Conservation (phyloP, 2,329 filamentous ascomycete genomes). For the Biscogniauxia marginata region DNA sequence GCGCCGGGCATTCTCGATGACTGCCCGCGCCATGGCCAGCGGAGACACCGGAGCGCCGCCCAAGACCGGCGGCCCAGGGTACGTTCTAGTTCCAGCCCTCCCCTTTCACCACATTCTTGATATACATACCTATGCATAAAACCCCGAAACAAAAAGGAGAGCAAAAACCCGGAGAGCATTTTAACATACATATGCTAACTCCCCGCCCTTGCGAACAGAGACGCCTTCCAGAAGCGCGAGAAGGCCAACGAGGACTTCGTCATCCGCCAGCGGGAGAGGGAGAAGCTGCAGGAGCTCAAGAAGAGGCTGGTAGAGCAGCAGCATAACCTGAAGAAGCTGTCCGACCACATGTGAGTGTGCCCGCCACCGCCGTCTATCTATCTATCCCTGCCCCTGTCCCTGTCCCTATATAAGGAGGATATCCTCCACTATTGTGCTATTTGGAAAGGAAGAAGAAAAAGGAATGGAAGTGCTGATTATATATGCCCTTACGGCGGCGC, state of each 20-base stretch:
- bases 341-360: slow-evolving; percentile 81
- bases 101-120: neutral
- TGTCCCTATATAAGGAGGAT: too few species aligned
- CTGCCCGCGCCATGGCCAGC: slow-evolving; percentile 61
- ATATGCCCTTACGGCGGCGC: too few species aligned
- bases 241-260: slow-evolving; percentile 80
- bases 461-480: slow-evolving; percentile 7
- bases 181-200: too few species aligned
- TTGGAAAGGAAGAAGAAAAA: neutral
- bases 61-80: slow-evolving; percentile 54
- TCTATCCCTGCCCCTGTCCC: slow-evolving; percentile 2
- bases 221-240: slow-evolving; percentile 91
- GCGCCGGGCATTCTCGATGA: slow-evolving; percentile 61
- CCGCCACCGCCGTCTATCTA: too few species aligned
- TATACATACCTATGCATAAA: too few species aligned
- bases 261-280: slow-evolving; percentile 83
- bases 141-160: neutral
- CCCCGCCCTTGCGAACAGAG: slow-evolving; percentile 52
- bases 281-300: slow-evolving; percentile 80
- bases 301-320: slow-evolving; percentile 74
- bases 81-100: slow-evolving; percentile 31
- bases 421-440: too few species aligned
- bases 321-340: slow-evolving; percentile 78
- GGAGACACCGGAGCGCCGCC: slow-evolving; percentile 67
- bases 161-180: too few species aligned